Percentiles rank a stretch among this genome's conserved stretches.
These are phyloP conservation scores for Reutealis trisperma DNA, from an alignment of 345 rosid genomes.

Conservation along the genomic window DNA sequence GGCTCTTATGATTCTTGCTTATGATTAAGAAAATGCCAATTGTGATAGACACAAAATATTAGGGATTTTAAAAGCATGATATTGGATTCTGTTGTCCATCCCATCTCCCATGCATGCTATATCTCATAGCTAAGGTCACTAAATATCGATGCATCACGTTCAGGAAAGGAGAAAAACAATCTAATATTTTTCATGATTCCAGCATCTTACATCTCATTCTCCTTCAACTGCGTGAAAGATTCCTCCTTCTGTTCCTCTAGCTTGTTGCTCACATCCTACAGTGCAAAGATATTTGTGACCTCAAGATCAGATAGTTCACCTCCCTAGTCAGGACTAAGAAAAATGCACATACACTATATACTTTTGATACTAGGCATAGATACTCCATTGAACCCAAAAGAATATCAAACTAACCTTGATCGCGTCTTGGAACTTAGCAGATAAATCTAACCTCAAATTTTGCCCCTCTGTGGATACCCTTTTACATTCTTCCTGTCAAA, in stretches of 20 bases:
- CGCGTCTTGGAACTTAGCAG: conserved; percentile 90
- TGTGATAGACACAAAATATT: not conserved
- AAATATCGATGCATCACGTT: not conserved
- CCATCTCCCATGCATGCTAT: not conserved
- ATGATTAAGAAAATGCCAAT: not conserved
- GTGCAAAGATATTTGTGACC: conserved; percentile 18
- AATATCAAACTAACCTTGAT: conserved; percentile 58
- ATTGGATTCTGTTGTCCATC: not conserved
- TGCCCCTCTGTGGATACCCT: conserved; percentile 86
- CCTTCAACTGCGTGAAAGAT: conserved; percentile 75
- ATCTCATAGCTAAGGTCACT: not conserved
- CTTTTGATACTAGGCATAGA: not conserved
- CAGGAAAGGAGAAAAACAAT: not conserved
- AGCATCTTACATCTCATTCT: conserved; percentile 83
- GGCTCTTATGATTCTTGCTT: not conserved
- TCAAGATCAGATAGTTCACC: not conserved
- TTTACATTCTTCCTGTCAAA: conserved; percentile 89
- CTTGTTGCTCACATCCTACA: conserved; percentile 84
- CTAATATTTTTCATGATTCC: not conserved
- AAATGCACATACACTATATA: conserved; percentile 3
- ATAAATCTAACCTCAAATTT: conserved; percentile 75
- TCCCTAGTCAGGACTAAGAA: not conserved
- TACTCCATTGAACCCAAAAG: conserved; percentile 5
- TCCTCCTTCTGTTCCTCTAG: conserved; percentile 91
- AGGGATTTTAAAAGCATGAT: not conserved